Conservation (phyloP, 352 stramenopile species). For the Hyaloperonospora brassicae region DNA sequence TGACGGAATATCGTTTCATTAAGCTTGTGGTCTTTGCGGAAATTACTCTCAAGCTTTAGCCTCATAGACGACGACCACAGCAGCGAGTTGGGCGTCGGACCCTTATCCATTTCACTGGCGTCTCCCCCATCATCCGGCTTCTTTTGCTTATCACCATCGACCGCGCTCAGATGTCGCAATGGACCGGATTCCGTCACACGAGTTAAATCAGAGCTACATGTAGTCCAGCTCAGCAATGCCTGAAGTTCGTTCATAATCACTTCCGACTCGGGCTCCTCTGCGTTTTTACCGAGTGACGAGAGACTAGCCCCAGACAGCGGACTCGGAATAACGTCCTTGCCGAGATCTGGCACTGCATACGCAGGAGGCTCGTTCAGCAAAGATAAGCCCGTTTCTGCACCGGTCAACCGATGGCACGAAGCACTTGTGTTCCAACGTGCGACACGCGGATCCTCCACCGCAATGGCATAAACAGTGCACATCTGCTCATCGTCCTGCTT, state of each 20-base stretch:
- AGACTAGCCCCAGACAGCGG: conserved; percentile 46
- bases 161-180: conserved; percentile 26
- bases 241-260: conserved; percentile 50
- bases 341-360: conserved; percentile 17
- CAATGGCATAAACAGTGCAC: conserved; percentile 29
- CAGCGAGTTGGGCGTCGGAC: conserved; percentile 30
- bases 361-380: conserved; percentile 46
- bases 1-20: conserved; percentile 36
- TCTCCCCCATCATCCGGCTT: conserved; percentile 4
- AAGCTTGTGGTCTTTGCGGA: conserved; percentile 52
- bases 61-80: conserved; percentile 56
- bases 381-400: conserved; percentile 17
- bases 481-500: conserved; percentile 3
- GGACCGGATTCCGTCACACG: neutral
- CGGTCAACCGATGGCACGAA: conserved; percentile 1
- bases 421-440: conserved; percentile 6
- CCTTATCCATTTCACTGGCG: conserved; percentile 3
- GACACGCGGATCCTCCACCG: conserved; percentile 41
- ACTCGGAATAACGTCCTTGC: conserved; percentile 36
- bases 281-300: conserved; percentile 26
- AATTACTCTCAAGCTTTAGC: conserved; percentile 21
- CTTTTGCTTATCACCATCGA: neutral
- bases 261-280: conserved; percentile 53
- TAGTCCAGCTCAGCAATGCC: conserved; percentile 50
- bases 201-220: neutral